Conservation (phyloP, 768 basidiomycete genomes). For the Termitomyces sp. region DNA sequence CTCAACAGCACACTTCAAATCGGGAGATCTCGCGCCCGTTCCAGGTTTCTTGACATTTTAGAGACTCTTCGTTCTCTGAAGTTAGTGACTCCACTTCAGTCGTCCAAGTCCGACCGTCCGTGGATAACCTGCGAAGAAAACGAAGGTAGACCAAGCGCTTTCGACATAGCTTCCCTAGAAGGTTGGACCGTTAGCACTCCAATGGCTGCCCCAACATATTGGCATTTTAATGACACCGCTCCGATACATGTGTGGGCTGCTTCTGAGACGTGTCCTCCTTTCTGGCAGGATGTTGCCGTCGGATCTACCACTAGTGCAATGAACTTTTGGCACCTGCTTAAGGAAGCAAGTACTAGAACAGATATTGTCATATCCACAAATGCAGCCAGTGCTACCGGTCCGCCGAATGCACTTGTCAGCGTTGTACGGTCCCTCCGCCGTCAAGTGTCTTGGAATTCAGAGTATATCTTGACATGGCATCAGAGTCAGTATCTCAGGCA, state of each 20-base stretch:
- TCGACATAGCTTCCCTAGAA: slow-evolving; percentile 38
- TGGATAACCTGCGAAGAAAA: slow-evolving; percentile 42
- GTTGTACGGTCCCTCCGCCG: slow-evolving; percentile 55
- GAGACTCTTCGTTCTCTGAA: slow-evolving; percentile 53
- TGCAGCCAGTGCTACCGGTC: slow-evolving; percentile 18
- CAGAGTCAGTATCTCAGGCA: slow-evolving; percentile 63
- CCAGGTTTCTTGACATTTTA: slow-evolving; percentile 59
- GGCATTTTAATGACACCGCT: slow-evolving; percentile 53
- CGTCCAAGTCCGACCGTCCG: slow-evolving; percentile 36
- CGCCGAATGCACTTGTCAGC: slow-evolving; percentile 21
- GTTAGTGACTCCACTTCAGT: slow-evolving; percentile 56
- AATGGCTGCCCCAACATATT: slow-evolving; percentile 54
- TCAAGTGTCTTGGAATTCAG: slow-evolving; percentile 51
- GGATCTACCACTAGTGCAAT: slow-evolving; percentile 32
- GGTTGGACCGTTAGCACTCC: slow-evolving; percentile 43
- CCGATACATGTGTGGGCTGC: slow-evolving; percentile 60
- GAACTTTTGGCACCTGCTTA: slow-evolving; percentile 57
- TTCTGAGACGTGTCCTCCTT: slow-evolving; percentile 45
- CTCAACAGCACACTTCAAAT: slow-evolving; percentile 54
- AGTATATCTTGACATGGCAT: slow-evolving; percentile 62
- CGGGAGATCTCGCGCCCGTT: slow-evolving; percentile 53
- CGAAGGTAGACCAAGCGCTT: slow-evolving; percentile 40
- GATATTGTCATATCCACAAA: slow-evolving; percentile 19
- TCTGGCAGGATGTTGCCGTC: slow-evolving; percentile 50
- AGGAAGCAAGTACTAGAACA: slow-evolving; percentile 40